Evolutionary conservation across 2,329 filamentous ascomycete genomes (phyloP).

Genomic region (Fusarium coffeatum): DNA sequence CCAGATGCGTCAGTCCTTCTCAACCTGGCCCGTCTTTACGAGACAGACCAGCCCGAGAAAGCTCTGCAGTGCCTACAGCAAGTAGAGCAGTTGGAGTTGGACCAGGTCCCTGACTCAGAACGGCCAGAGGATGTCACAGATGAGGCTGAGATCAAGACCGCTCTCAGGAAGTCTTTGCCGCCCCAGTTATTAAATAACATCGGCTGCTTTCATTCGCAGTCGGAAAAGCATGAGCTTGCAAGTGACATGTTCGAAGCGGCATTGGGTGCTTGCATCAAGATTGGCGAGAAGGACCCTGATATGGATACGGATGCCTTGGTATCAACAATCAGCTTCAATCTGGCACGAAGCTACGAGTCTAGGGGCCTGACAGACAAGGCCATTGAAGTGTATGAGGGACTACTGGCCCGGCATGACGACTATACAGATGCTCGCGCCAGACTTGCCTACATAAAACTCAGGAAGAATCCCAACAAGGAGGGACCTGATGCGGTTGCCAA

Average conservation of each 20-base stretch:
- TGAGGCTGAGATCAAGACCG: constrained; percentile 67
- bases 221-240: constrained; percentile 82
- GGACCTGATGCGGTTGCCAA: constrained; percentile 87
- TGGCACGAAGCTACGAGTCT: constrained; percentile 92
- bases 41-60: constrained; percentile 86
- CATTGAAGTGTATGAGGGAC: constrained; percentile 85
- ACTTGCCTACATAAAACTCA: constrained; percentile 88
- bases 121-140: constrained; percentile 67
- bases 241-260: constrained; percentile 93
- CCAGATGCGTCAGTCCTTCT: constrained; percentile 89
- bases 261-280: constrained; percentile 85
- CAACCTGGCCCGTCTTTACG: constrained; percentile 92
- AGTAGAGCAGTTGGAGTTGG: constrained; percentile 89
- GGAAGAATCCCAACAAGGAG: constrained; percentile 82
- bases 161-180: constrained; percentile 81
- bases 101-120: constrained; percentile 78
- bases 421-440: constrained; percentile 93
- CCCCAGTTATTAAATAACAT: constrained; percentile 97
- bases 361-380: constrained; percentile 84
- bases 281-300: constrained; percentile 78
- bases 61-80: constrained; percentile 91
- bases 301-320: constrained; percentile 91
- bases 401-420: constrained; percentile 86
- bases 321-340: constrained; percentile 96
- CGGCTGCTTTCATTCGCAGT: constrained; percentile 92